phyloP scores from a whole-genome alignment of 805 yeast species.

The Starmerella stigmatis region DNA sequence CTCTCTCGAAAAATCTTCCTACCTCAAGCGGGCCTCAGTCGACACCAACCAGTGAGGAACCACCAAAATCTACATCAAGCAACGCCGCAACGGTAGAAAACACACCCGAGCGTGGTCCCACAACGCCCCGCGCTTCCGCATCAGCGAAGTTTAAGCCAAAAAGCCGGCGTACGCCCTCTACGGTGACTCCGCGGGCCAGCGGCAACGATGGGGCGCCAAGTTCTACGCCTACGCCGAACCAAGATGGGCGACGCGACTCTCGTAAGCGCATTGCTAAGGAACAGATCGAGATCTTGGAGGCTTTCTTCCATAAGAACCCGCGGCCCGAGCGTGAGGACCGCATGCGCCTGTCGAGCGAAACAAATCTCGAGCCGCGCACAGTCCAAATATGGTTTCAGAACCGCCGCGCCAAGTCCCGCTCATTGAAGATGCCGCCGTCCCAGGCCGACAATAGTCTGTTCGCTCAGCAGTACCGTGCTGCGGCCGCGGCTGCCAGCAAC shows the following conservation, averaged over 20 bases:
- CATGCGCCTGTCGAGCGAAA: constrained; percentile 54
- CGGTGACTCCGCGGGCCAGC: not conserved
- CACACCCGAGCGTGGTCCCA: constrained; percentile 4
- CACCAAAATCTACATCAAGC: too few species aligned
- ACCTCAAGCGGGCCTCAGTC: not conserved
- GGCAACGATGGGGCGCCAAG: not conserved
- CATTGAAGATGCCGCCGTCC: constrained; percentile 18
- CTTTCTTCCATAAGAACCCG: constrained; percentile 59
- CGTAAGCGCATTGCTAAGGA: constrained; percentile 28
- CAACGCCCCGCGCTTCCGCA: constrained; percentile 3
- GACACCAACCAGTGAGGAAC: too few species aligned
- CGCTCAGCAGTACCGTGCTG: constrained; percentile 16
- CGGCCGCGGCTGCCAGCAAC: constrained; percentile 18
- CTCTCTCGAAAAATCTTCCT: not conserved
- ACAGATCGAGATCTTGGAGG: constrained; percentile 45
- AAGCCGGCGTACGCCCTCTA: not conserved
- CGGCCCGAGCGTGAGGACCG: constrained; percentile 67
- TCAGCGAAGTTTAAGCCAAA: not conserved
- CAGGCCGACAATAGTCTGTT: constrained; percentile 11
- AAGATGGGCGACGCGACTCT: constrained; percentile 14
- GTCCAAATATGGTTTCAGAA: constrained; percentile 94
- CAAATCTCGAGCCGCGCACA: constrained; percentile 73
- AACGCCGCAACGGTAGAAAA: too few species aligned
- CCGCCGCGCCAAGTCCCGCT: constrained; percentile 41
- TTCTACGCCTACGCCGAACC: constrained; percentile 1